A percentile compares a stretch with the other conserved stretches of the same genome.
These are phyloP conservation scores for Drechslerella coelobrocha DNA, from an alignment of 2,329 filamentous ascomycete species.

Conservation along the genomic window DNA sequence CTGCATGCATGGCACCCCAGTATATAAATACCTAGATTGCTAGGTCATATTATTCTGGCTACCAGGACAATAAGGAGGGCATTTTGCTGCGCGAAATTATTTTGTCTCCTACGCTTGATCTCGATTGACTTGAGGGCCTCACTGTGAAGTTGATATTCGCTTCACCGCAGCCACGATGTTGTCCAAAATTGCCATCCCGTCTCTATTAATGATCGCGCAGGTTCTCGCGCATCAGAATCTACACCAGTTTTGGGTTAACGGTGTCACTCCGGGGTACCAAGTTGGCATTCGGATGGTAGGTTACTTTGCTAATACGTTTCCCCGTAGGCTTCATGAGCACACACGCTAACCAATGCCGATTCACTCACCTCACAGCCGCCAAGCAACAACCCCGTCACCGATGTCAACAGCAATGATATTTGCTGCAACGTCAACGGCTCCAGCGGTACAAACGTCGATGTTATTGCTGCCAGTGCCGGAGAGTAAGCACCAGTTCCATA, in stretches of 20 bases:
- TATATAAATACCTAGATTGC: slow-evolving; percentile 41
- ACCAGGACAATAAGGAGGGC: not conserved
- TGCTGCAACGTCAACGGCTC: slow-evolving; percentile 47
- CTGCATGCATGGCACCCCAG: not conserved
- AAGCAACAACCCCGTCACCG: slow-evolving; percentile 45
- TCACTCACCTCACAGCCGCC: slow-evolving; percentile 26
- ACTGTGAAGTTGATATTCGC: slow-evolving; percentile 39
- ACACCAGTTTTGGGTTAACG: slow-evolving; percentile 60
- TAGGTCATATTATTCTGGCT: no score
- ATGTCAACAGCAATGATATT: slow-evolving; percentile 45
- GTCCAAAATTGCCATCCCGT: slow-evolving; percentile 35
- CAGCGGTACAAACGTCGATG: slow-evolving; percentile 55
- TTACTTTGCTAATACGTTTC: slow-evolving; percentile 3
- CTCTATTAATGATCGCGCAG: slow-evolving; percentile 39
- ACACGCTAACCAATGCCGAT: not conserved
- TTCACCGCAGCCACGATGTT: slow-evolving; percentile 20
- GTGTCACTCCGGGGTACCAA: slow-evolving; percentile 52
- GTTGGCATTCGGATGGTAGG: slow-evolving; percentile 52
- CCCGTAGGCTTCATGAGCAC: not conserved
- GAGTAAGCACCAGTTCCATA: slow-evolving; percentile 15
- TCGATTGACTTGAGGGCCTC: slow-evolving; percentile 39
- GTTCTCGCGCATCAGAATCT: slow-evolving; percentile 59
- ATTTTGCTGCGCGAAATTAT: slow-evolving; percentile 8
- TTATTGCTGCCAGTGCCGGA: slow-evolving; percentile 53
- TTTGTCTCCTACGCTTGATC: slow-evolving; percentile 20